Base-by-base conservation (phyloP, 1,284 basidiomycete species). In the Porogramme epimiltina region DNA sequence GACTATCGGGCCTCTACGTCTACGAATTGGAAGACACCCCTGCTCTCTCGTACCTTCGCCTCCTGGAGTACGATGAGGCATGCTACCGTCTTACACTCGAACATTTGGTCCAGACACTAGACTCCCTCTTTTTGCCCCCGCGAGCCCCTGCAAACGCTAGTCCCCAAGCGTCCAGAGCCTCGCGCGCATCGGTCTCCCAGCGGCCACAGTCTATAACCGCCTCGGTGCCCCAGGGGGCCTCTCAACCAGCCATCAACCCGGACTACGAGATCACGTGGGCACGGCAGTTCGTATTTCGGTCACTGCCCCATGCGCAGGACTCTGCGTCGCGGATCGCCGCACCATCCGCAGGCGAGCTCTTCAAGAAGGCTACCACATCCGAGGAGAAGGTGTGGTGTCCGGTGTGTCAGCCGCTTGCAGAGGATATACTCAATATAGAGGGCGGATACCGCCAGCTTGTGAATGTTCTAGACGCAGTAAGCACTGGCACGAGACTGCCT, bases 31-130 rank as follows among this genome's bases (percentile, higher is more conserved):
- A 58, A 34, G 18, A 19, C 19, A 45, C 31, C 1, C 38, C 58
- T 4, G 58, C 58, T 1, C 22, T 45, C 3, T 24, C 45, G 2
- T 62, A 62, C 42, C 54, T 47, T n/a, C 51, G 55, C 22, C 39
- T 62, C 11, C 38, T 55, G 19, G 25, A 22, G 3, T 62, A 57
- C 38, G 31, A 57, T 36, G 42, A 42, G 11, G 20, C 38, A 2
- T 54, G 51, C 42, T 33, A 26, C 2, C 20, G 16, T 15, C 24
- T n/a, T n/a, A n/a, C n/a, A n/a, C n/a, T n/a, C n/a, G n/a, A n/a
- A n/a, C n/a, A n/a, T n/a, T n/a, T n/a, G n/a, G n/a, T n/a, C n/a
- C n/a, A n/a, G n/a, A n/a, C n/a, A n/a, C n/a, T n/a, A n/a, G n/a
- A n/a, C n/a, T n/a, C n/a, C n/a, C n/a, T n/a, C n/a, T n/a, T n/a